Evolutionary conservation across 768 basidiomycete genomes (phyloP).

Genomic region (Crassisporium funariophilum): DNA sequence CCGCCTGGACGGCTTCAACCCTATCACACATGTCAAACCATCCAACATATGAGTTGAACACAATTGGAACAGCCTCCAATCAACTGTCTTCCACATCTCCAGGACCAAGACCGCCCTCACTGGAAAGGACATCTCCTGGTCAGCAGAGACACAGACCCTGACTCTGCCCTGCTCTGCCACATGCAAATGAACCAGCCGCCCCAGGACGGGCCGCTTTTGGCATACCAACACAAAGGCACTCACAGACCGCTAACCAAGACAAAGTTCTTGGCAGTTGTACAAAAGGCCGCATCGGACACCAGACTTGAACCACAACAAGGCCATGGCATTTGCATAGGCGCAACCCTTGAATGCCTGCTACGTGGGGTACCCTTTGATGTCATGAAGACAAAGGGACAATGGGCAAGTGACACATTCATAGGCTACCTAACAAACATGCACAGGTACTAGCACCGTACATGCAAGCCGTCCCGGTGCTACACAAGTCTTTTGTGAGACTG

Average conservation of each 20-base stretch:
- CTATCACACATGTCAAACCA: neutral
- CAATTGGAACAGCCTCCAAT: neutral
- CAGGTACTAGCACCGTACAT: no score
- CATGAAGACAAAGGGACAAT: no score
- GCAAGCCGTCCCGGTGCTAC: no score
- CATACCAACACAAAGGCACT: slow-evolving; percentile 30
- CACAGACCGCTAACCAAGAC: slow-evolving; percentile 11
- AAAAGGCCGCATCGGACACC: no score
- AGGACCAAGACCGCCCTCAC: neutral
- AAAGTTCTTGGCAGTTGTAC: no score
- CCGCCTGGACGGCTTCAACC: neutral
- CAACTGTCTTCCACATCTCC: neutral
- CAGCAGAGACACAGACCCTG: slow-evolving; percentile 17
- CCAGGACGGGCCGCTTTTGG: slow-evolving; percentile 11
- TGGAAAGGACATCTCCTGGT: slow-evolving; percentile 12
- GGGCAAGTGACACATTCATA: no score
- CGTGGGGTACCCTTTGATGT: no score
- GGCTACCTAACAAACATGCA: no score
- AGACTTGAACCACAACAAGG: no score
- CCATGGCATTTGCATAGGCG: no score
- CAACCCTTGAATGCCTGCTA: no score
- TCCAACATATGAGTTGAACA: neutral
- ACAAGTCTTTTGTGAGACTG: no score
- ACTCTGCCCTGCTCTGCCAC: neutral
- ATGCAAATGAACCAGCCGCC: neutral